These are phyloP conservation scores for Ophiostoma perfectum DNA, from an alignment of 2,329 filamentous ascomycete genomes.

Conservation along the genomic window DNA sequence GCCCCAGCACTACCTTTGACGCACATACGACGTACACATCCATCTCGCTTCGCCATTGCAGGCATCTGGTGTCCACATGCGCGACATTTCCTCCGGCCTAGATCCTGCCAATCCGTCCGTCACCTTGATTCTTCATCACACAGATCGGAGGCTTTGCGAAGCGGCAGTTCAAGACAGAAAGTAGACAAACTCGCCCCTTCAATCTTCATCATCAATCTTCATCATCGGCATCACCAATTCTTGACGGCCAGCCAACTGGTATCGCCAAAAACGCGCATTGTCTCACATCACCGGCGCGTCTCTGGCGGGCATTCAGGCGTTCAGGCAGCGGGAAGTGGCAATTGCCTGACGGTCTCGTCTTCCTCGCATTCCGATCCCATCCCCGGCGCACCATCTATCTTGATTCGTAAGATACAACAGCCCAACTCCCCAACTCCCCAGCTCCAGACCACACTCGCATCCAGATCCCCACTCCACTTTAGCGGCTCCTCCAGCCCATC, in stretches of 20 bases:
- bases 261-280: not conserved
- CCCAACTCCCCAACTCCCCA: not conserved
- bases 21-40: too few species aligned
- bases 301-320: not conserved
- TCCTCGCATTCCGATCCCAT: not conserved
- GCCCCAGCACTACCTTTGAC: not conserved
- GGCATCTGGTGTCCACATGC: not conserved
- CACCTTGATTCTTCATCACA: not conserved
- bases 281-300: not conserved
- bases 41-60: not conserved
- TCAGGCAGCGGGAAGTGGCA: not conserved
- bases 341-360: not conserved
- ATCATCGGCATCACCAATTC: too few species aligned
- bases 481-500: not conserved
- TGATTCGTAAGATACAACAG: not conserved
- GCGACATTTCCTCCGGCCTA: not conserved
- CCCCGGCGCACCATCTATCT: not conserved
- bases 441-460: not conserved
- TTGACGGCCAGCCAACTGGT: too few species aligned
- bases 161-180: not conserved
- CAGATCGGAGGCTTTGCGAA: too few species aligned
- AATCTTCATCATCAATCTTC: too few species aligned
- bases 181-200: not conserved
- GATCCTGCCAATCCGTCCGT: not conserved
- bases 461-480: not conserved